Conservation (phyloP, 257 asterid species). For the Gynochthodes officinalis region DNA sequence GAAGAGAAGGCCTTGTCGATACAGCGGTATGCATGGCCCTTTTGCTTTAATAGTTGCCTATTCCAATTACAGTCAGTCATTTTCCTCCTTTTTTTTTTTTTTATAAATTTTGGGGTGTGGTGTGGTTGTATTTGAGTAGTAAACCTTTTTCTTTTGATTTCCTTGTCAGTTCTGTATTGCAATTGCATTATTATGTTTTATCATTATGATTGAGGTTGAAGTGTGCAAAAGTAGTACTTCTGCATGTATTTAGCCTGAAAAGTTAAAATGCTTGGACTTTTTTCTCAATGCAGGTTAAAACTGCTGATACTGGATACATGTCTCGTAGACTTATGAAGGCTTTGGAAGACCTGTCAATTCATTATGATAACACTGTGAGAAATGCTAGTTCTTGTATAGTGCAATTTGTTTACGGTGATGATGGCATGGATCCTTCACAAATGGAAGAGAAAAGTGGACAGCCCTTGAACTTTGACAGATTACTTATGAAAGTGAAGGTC, state of each 20-base stretch:
- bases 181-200: background rate
- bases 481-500: slow-evolving; percentile 92
- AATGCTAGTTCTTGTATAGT: slow-evolving; percentile 79
- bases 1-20: slow-evolving; percentile 99
- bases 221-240: background rate
- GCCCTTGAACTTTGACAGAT: slow-evolving; percentile 80
- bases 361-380: slow-evolving; percentile 86
- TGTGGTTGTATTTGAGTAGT: too few relatives aligned
- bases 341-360: slow-evolving; percentile 77
- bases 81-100: background rate
- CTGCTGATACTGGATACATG: slow-evolving; percentile 99
- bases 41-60: slow-evolving; percentile 3
- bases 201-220: background rate
- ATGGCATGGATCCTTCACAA: slow-evolving; percentile 96
- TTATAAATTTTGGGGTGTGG: too few relatives aligned
- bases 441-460: slow-evolving; percentile 91
- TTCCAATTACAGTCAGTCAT: background rate
- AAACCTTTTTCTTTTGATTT: background rate
- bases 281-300: slow-evolving; percentile 69
- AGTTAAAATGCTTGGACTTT: slow-evolving; percentile 8
- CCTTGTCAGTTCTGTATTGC: background rate
- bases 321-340: slow-evolving; percentile 97
- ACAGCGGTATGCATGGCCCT: slow-evolving; percentile 71
- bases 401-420: slow-evolving; percentile 87
- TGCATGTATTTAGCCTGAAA: background rate